Conservation (phyloP, 2,329 filamentous ascomycete genomes). For the Venturia effusa region DNA sequence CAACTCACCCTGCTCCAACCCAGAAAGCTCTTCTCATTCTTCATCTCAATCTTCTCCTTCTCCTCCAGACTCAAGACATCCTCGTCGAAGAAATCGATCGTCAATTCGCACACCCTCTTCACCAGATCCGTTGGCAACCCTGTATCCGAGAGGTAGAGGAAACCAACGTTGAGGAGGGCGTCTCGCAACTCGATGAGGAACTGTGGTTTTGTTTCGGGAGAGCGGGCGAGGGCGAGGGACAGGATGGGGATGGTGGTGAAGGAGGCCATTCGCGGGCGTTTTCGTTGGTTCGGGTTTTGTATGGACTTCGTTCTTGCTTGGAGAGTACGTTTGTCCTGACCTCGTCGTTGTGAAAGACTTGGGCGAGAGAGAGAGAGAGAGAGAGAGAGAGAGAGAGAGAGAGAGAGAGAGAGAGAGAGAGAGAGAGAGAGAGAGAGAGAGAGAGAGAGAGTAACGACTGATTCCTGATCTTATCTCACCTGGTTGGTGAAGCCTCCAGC, state of each 20-base stretch:
- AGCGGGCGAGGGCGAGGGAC: slow-evolving; percentile 56
- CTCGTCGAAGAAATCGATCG: slow-evolving; percentile 61
- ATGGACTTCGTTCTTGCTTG: not conserved
- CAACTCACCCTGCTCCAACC: slow-evolving; percentile 35
- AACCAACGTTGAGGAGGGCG: slow-evolving; percentile 77
- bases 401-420: too few relatives aligned
- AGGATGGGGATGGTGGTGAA: slow-evolving; percentile 71
- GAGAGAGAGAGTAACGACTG: too few relatives aligned
- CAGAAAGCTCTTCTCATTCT: slow-evolving; percentile 36
- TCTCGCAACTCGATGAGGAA: slow-evolving; percentile 63
- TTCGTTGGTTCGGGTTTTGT: not conserved
- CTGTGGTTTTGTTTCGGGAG: slow-evolving; percentile 54
- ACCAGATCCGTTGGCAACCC: slow-evolving; percentile 59
- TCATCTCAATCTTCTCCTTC: slow-evolving; percentile 52
- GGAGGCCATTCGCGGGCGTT: slow-evolving; percentile 23
- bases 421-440: too few relatives aligned
- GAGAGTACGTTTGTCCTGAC: not conserved
- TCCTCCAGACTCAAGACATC: slow-evolving; percentile 52
- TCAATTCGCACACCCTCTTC: slow-evolving; percentile 44
- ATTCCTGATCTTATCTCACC: not conserved
- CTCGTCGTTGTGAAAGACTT: too few relatives aligned
- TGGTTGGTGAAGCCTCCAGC: not conserved
- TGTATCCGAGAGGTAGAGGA: slow-evolving; percentile 74
- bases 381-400: too few relatives aligned
- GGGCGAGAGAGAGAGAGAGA: too few relatives aligned